Evolutionary conservation across 1,139 yeast species (phyloP), one percentile per base, ranked within the genome.

Genomic region (Zygoascus meyerae): DNA sequence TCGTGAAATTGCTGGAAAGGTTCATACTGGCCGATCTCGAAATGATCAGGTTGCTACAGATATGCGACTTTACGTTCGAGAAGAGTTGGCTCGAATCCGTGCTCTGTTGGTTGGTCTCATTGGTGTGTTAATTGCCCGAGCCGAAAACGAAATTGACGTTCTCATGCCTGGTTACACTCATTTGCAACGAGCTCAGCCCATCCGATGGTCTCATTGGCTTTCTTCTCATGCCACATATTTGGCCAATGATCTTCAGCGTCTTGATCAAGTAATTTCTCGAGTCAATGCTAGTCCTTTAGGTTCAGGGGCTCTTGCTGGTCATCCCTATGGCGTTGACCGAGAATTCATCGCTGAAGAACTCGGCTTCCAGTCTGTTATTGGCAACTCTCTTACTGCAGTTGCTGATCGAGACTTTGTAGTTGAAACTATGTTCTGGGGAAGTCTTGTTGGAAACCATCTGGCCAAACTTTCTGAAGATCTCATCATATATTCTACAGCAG

Each of bases 161-260:
- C 75, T 92, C 63, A 90, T 92, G 97, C 99, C 99, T 9, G 99
- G 99, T 32, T 92, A 92, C 70, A 92, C 99, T 12, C 99, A 92
- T 70, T 74, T 92, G 66, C 99, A 92, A 74, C 84, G 96, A 65
- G 98, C 98, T 2, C 99, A 92, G 68, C 99, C 99, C 18, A 92
- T 92, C 63, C 81, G 99, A 70, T 92, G 99, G 99, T 75, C 97
- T 1, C 99, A 92, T 66, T 90, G 97, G 96, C 73, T 92, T 56
- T 81, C 94, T 55, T 83, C 89, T 61, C 92, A 92, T 62, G 97
- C 97, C 36, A 92, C 97, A 2, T 92, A 89, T 66, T 83, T 94
- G 66, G 78, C 90, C 11, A 90, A 87, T 62, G 99, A 92, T 64
- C 81, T 83, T 68, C 79, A 86, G 63, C 79, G 98, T 64, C 75